Evolutionary conservation across 164 flowering plant species (phyloP), one percentile per base, ranked within the genome.

Genomic region (Berberis thunbergii): DNA sequence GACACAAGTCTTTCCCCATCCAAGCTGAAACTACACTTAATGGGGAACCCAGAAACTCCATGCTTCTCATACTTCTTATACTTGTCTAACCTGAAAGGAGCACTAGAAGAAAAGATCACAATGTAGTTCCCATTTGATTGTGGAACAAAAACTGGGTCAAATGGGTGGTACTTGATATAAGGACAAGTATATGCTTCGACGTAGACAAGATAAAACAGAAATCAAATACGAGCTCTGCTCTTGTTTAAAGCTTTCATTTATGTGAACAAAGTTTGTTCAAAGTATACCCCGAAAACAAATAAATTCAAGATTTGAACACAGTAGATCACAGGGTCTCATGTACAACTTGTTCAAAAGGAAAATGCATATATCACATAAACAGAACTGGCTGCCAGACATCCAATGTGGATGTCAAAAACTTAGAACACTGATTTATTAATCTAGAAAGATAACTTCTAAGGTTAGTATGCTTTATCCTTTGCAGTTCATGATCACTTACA

Each of bases 91-190:
- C 68, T 85, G 75, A 84, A 95, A 54, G 97, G 97, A 1, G 86
- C 83, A 42, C 6, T 81, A 26, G 88, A 69, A 9, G 94, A 89
- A 75, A 91, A 89, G 12, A 89, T 83, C 1, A 96, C 97, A 46
- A 87, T 82, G 66, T 95, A 91, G 65, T 89, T 89, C 43, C 91
- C 99, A 76, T 89, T 81, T 49, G 99, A 91, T 66, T 94, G 97
- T 26, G 96, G 96, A 43, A 91, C 80, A 60, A 95, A 95, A 69
- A 57, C 71, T 1, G 88, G 91, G 56, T 87, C 91, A 45, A 62
- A 73, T 45, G 97, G 96, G 73, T 95, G 97, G 69, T 70, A 71
- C 64, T 86, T 77, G 12, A 95, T 59, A 65, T 81, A 78, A 7
- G 97, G 84, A 69, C 97, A 91, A 12, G 97, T 85, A 66, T 82